Percentiles rank a stretch among this genome's conserved stretches.
Conservation (phyloP, 495 filamentous ascomycete genomes). For the Mycothermus thermophilus region DNA sequence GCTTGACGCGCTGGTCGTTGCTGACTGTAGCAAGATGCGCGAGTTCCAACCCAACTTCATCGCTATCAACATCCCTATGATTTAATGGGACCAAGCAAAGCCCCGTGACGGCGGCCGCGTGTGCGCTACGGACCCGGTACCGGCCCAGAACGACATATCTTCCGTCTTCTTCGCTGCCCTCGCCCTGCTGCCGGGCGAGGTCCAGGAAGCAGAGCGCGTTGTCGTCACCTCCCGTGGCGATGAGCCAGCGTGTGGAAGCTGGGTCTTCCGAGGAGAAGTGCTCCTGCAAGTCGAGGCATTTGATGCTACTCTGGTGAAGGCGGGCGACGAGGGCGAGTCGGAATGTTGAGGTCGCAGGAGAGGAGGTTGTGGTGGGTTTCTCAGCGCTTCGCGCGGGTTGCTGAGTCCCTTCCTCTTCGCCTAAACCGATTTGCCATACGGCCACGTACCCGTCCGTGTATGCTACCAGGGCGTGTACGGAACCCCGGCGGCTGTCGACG, state of each 20-base stretch:
- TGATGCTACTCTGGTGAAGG: constrained; percentile 67
- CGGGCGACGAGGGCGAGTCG: constrained; percentile 17
- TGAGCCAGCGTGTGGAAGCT: constrained; percentile 26
- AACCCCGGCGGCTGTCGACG: constrained; percentile 1
- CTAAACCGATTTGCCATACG: too few species aligned
- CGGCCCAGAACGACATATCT: constrained; percentile 25
- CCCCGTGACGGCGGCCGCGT: constrained; percentile 67
- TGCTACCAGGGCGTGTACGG: constrained; percentile 39
- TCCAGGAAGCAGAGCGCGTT: constrained; percentile 54
- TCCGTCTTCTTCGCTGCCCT: too few species aligned
- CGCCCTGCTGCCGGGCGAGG: constrained; percentile 12
- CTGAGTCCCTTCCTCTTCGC: too few species aligned
- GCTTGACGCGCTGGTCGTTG: constrained; percentile 69
- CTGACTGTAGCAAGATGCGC: constrained; percentile 44
- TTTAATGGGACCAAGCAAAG: constrained; percentile 42
- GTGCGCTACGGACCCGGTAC: constrained; percentile 52
- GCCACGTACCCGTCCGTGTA: constrained; percentile 34
- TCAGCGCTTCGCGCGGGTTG: too few species aligned
- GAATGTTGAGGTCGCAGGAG: not conserved
- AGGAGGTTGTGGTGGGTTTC: not conserved
- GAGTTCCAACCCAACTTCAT: constrained; percentile 2
- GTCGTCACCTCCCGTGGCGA: constrained; percentile 75
- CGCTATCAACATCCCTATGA: not conserved
- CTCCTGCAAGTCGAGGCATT: constrained; percentile 34
- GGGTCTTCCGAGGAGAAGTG: constrained; percentile 8